A percentile compares a stretch with the other conserved stretches of the same genome.
Evolutionary conservation across 192 early-diverging fungal genomes (phyloP).

Genomic region (Linnemannia elongata): DNA sequence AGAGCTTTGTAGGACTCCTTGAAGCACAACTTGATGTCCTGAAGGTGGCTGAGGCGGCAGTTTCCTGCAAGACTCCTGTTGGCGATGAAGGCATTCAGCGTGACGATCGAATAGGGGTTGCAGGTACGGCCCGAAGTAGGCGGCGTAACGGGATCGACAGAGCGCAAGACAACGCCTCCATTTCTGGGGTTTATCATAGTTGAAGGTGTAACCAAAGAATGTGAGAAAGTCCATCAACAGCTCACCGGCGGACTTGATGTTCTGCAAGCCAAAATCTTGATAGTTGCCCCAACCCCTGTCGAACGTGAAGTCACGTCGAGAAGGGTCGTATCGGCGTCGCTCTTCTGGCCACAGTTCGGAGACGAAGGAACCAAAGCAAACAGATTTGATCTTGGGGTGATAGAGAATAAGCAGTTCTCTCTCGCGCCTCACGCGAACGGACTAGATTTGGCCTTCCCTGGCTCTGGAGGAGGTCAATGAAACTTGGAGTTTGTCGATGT

Average conservation of each 20-base stretch:
- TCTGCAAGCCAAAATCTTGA: neutral
- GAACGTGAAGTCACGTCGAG: neutral
- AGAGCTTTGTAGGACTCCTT: neutral
- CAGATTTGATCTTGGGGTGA: neutral
- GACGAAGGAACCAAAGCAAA: neutral
- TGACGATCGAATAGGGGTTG: too few relatives aligned
- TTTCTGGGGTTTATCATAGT: neutral
- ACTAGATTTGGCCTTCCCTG: too few relatives aligned
- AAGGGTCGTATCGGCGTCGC: constrained; percentile 11
- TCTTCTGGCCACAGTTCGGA: neutral
- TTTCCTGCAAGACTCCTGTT: neutral
- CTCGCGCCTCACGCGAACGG: neutral
- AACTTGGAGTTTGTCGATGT: too few relatives aligned
- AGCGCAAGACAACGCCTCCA: neutral
- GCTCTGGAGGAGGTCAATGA: too few relatives aligned
- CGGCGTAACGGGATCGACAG: neutral
- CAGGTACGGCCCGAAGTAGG: too few relatives aligned
- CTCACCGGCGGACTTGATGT: neutral
- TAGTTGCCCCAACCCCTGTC: constrained; percentile 5
- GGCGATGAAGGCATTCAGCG: neutral
- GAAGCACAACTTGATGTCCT: neutral
- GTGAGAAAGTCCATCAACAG: neutral
- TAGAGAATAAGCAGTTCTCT: neutral
- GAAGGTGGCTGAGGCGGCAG: neutral
- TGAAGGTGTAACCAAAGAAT: neutral